Base-by-base conservation (phyloP, 176 grass and related monocot genomes). In the Oryza glaberrima region DNA sequence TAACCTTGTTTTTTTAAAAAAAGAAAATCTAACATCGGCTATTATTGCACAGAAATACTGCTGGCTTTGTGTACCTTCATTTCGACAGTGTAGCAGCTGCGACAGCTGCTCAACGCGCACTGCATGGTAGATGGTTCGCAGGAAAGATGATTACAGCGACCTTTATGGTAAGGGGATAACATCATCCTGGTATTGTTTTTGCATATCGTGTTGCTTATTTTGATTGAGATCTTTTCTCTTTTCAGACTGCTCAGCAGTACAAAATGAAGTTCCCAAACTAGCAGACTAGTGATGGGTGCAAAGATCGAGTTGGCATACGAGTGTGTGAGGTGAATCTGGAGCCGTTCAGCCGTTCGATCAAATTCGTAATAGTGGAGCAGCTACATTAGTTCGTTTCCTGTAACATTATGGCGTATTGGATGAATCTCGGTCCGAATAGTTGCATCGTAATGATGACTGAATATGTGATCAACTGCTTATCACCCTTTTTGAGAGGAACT, bases 111-210 rank as follows among this genome's bases (percentile, higher is more conserved):
- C 96, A 96, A 81, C 84, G 72, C 26, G 88, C 93, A 66, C 93
- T 99, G 25, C 96, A 99, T 67, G 94, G 94, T 17, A 92, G 94
- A 78, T 97, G 94, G 94, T 99, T 99, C 47, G 96, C 96, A 4
- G 91, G 96, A 82, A 99, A 99, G 88, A 99, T 96, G 93, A 99
- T 99, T 47, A 99, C 88, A 15, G 93, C 93, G 9, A 94, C 87
- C 70, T 99, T 88, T 84, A 90, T 99, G 96, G 96, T 99, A 86
- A 77, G 40, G 40, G 51, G 56, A 12, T 68, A 0, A 54, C 47
- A 17, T 40, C 67, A 4, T 26, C 25, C 74, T 68, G 16, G 22
- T 28, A 6, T 49, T 16, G 32, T 73, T 4, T 47, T 20, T 52
- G 35, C 4, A 2, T 73, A 34, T 76, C 30, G 4, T 75, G 46